Evolutionary conservation across 169 alveolate species (phyloP).

Genomic region (Plasmodium coatneyi): DNA sequence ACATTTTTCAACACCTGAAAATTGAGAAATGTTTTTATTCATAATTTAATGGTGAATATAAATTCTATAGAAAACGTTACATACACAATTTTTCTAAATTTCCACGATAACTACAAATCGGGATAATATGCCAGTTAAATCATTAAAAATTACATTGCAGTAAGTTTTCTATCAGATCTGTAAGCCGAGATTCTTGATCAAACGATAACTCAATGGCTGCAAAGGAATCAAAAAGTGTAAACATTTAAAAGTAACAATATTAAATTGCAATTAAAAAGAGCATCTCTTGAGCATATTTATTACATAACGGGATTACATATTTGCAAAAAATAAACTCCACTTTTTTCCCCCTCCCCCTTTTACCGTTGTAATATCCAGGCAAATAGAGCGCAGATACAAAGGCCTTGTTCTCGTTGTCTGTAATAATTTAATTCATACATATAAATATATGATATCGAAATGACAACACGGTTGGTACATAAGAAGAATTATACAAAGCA

Average conservation of each 20-base stretch:
- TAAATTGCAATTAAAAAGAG: not conserved
- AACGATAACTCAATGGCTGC: constrained; percentile 23
- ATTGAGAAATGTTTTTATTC: not conserved
- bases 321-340: not conserved
- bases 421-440: not conserved
- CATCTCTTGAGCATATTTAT: not conserved
- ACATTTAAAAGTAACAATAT: not conserved
- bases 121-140: not conserved
- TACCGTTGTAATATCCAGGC: constrained; percentile 62
- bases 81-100: not conserved
- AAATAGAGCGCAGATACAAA: constrained; percentile 35
- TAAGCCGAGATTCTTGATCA: constrained; percentile 3
- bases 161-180: not conserved
- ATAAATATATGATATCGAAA: not conserved
- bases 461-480: not conserved
- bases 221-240: not conserved
- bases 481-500: not conserved
- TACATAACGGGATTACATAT: not conserved
- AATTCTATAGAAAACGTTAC: not conserved
- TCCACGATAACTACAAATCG: not conserved
- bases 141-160: constrained; percentile 15
- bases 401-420: constrained; percentile 43
- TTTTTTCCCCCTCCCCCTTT: not conserved
- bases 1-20: constrained; percentile 37
- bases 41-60: not conserved